These are phyloP conservation scores for Penicillium tannophilum DNA, from an alignment of 495 filamentous ascomycete genomes.

Conservation along the genomic window DNA sequence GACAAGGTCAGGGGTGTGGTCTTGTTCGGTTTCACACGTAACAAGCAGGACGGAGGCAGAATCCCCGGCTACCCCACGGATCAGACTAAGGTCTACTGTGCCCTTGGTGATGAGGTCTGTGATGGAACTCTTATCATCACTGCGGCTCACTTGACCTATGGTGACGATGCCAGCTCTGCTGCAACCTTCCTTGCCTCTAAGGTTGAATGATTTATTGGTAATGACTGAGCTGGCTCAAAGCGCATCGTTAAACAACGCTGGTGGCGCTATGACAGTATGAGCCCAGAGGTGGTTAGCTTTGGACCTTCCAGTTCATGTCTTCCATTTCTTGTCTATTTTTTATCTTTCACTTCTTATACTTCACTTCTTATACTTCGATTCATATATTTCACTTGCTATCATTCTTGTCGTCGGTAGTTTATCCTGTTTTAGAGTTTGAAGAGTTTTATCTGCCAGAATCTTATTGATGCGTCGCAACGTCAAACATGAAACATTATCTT, in stretches of 20 bases:
- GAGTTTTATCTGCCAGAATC: too few species aligned
- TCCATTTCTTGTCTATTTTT: not conserved
- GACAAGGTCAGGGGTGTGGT: constrained; percentile 54
- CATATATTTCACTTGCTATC: too few species aligned
- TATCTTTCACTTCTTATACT: too few species aligned
- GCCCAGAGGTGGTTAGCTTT: not conserved
- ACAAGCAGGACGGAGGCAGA: constrained; percentile 49
- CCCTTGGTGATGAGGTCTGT: constrained; percentile 53
- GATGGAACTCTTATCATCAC: constrained; percentile 49
- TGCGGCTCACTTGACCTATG: constrained; percentile 49
- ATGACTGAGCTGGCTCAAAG: not conserved
- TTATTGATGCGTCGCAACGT: too few species aligned
- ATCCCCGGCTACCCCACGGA: constrained; percentile 47
- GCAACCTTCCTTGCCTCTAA: constrained; percentile 17
- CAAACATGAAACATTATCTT: too few species aligned
- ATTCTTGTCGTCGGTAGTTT: too few species aligned
- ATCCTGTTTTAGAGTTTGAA: too few species aligned
- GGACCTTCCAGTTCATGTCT: not conserved
- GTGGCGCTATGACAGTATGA: not conserved
- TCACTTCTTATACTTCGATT: too few species aligned
- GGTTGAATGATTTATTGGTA: constrained; percentile 4
- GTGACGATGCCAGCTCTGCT: constrained; percentile 21
- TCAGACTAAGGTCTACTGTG: constrained; percentile 53
- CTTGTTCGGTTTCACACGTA: constrained; percentile 58
- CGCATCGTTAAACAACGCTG: not conserved